Evolutionary conservation across 345 rosid genomes (phyloP).

Genomic region (Citrus glauca): DNA sequence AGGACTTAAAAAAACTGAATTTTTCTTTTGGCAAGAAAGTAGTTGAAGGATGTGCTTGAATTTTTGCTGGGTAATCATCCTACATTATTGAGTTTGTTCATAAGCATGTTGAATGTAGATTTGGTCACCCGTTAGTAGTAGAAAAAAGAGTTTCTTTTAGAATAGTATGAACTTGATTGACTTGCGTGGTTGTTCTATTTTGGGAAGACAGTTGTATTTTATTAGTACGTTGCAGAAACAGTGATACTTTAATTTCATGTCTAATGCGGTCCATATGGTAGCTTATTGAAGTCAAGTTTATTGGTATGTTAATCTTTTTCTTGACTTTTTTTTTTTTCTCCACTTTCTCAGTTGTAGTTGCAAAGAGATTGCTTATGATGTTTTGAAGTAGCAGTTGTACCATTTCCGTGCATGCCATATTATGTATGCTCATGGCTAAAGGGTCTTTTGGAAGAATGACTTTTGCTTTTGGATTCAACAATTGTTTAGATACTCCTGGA

Average conservation of each 20-base stretch:
- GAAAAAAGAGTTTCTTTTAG: background rate
- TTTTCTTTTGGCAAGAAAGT: background rate
- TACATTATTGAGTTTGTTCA: background rate
- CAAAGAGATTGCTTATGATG: background rate
- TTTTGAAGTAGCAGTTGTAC: background rate
- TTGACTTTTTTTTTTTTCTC: too few relatives aligned
- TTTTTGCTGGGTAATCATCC: background rate
- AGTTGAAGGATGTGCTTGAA: background rate
- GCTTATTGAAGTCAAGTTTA: background rate
- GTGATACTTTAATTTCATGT: background rate
- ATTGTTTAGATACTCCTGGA: background rate
- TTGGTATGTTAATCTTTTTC: background rate
- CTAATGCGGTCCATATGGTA: background rate
- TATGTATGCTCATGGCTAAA: background rate
- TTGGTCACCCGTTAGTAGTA: background rate
- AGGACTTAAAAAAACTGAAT: background rate
- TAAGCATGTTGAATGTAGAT: background rate
- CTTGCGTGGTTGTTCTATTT: too few relatives aligned
- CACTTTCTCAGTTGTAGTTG: background rate
- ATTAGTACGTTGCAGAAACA: background rate
- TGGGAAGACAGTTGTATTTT: background rate
- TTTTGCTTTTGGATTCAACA: background rate
- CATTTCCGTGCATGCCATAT: background rate
- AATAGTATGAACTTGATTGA: background rate
- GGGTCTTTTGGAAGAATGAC: background rate